phyloP scores from a whole-genome alignment of 1,284 basidiomycete species.

The Fomes fomentarius region DNA sequence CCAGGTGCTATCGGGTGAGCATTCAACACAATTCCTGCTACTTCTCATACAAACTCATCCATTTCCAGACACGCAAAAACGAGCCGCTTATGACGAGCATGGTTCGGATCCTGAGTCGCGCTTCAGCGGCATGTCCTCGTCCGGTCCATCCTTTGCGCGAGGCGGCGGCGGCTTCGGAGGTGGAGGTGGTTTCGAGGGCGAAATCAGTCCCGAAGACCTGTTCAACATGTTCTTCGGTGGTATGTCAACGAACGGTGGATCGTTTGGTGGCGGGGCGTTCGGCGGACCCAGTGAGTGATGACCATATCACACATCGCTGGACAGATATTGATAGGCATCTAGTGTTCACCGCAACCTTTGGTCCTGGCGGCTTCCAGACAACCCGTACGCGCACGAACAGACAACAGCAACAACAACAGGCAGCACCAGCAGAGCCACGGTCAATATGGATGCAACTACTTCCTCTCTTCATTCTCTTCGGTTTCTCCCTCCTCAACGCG shows the following conservation, averaged over 20 bases:
- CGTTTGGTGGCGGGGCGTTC: slow-evolving; percentile 48
- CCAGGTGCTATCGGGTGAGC: slow-evolving; percentile 83
- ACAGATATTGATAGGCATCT: slow-evolving; percentile 8
- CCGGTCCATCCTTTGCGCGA: slow-evolving; percentile 51
- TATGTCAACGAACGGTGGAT: slow-evolving; percentile 42
- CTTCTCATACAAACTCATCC: slow-evolving; percentile 3
- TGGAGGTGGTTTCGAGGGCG: slow-evolving; percentile 70
- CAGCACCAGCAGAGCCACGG: slow-evolving; percentile 55
- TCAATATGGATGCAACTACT: slow-evolving; percentile 83
- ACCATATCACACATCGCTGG: not conserved
- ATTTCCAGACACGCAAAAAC: slow-evolving; percentile 78
- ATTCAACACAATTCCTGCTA: not conserved
- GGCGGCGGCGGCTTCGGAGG: slow-evolving; percentile 51
- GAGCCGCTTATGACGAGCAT: slow-evolving; percentile 85
- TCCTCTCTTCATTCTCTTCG: slow-evolving; percentile 84
- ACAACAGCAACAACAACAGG: slow-evolving; percentile 35
- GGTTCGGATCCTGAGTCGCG: slow-evolving; percentile 89
- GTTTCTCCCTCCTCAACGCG: slow-evolving; percentile 85
- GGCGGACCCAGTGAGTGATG: slow-evolving; percentile 54
- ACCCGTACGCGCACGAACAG: slow-evolving; percentile 51
- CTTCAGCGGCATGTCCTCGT: slow-evolving; percentile 67
- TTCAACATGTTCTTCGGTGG: slow-evolving; percentile 99
- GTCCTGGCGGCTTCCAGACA: slow-evolving; percentile 76
- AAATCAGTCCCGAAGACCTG: slow-evolving; percentile 93
- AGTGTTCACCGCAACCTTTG: slow-evolving; percentile 80